phyloP scores from a whole-genome alignment of 2,329 filamentous ascomycete genomes.

The Trichoderma sp. region DNA sequence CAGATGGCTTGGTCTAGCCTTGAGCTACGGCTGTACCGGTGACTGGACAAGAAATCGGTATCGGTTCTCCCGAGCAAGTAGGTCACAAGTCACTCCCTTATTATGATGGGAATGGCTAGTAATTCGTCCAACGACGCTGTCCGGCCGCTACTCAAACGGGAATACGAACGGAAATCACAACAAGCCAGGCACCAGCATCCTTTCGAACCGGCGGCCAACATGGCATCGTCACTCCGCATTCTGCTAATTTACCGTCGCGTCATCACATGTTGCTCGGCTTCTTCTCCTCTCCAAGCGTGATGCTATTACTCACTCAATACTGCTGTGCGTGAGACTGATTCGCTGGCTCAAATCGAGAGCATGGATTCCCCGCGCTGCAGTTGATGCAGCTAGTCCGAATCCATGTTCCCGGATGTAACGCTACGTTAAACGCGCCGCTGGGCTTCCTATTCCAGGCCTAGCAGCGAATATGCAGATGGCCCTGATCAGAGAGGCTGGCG shows the following conservation, averaged over 20 bases:
- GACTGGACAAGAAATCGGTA: not conserved
- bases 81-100: not conserved
- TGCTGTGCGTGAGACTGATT: not conserved
- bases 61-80: not conserved
- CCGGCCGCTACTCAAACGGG: not conserved
- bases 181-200: not conserved
- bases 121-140: not conserved
- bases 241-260: not conserved
- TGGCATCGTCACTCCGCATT: not conserved
- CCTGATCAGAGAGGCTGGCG: not conserved
- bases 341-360: not conserved
- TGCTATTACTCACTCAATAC: not conserved
- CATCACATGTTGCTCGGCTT: constrained; percentile 8
- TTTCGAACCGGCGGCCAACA: not conserved
- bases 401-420: not conserved
- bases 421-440: not conserved
- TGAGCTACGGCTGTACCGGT: too few relatives aligned
- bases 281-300: not conserved
- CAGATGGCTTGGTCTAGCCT: too few relatives aligned
- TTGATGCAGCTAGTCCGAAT: not conserved
- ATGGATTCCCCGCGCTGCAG: constrained; percentile 15
- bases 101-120: not conserved
- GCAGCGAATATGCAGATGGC: not conserved
- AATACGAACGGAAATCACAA: not conserved
- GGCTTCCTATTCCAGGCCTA: not conserved